phyloP scores from a whole-genome alignment of 768 basidiomycete genomes.

The Hericium alpestre region DNA sequence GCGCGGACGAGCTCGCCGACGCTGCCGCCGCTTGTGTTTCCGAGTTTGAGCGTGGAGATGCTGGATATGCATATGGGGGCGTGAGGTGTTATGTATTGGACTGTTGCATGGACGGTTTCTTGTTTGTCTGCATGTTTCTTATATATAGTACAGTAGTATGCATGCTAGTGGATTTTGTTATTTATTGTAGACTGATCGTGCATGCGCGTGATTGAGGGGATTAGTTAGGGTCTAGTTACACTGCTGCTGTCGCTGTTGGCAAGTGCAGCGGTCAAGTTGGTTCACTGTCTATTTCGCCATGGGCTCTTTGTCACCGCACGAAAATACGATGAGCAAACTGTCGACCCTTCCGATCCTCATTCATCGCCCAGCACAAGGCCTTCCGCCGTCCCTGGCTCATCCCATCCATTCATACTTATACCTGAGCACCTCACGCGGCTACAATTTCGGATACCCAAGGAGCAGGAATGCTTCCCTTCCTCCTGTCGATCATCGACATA shows the following conservation, averaged over 20 bases:
- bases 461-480: conserved; percentile 30
- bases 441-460: conserved; percentile 11
- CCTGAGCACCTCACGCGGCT: conserved; percentile 26
- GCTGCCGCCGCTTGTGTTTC: neutral
- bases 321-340: too few species aligned
- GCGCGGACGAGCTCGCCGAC: neutral
- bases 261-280: too few species aligned
- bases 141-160: too few species aligned
- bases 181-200: too few species aligned
- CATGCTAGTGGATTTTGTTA: too few species aligned
- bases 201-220: too few species aligned
- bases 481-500: conserved; percentile 29
- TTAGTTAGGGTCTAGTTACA: too few species aligned
- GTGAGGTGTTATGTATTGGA: neutral
- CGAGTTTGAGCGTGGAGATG: neutral
- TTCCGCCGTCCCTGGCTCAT: conserved; percentile 27
- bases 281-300: too few species aligned
- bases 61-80: neutral
- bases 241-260: too few species aligned
- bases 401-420: conserved; percentile 36
- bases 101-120: neutral
- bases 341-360: too few species aligned
- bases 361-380: conserved; percentile 16
- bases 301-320: too few species aligned
- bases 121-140: too few species aligned